Evolutionary conservation across 306 rosid genomes (phyloP), one percentile per base, ranked within the genome.

Genomic region (Casuarina equisetifolia): DNA sequence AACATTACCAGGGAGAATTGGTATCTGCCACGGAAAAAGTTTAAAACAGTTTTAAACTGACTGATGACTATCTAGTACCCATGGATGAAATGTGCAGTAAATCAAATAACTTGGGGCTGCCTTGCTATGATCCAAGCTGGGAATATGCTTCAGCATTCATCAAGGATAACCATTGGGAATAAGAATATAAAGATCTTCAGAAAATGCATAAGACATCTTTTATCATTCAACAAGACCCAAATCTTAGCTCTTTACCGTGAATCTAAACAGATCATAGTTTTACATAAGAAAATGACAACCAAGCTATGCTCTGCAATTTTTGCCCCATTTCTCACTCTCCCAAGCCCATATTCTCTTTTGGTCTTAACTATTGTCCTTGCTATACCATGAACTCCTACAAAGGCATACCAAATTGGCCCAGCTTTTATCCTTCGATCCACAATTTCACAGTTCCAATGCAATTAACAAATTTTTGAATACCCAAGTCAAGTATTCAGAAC

Each of bases 1-100:
- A 70, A 91, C 86, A 36, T 92, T 82, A 36, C 88, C 92, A 0
- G 91, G 43, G 43, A 83, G 93, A 78, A 95, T 91, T 0, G 94
- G 90, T 49, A 95, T 92, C 99, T 95, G 75, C 17, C 54, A 53
- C 13, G 78, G 45, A 72, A 71, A 54, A 78, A 40, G 72, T 1
- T 40, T 35, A 5, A 25, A 70, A 71, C 58, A 45, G 42, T 64
- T 61, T 70, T 72, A 74, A 48, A 75, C 20, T 66, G 70, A 85
- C 54, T 68, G 10, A 57, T 20, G 46, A 16, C 2, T 40, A n/a
- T 64, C 70, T 32, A 66, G 42, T 9, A 40, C 13, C 71, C 49
- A 17, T 6, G 6, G 32, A 40, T 1, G 50, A 16, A 45, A 39
- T 36, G 38, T 66, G 51, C 51, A 48, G 9, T 9, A 48, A 9